Evolutionary conservation across 257 asterid species (phyloP), one percentile per base, ranked within the genome.

Genomic region (Salvia splendens): DNA sequence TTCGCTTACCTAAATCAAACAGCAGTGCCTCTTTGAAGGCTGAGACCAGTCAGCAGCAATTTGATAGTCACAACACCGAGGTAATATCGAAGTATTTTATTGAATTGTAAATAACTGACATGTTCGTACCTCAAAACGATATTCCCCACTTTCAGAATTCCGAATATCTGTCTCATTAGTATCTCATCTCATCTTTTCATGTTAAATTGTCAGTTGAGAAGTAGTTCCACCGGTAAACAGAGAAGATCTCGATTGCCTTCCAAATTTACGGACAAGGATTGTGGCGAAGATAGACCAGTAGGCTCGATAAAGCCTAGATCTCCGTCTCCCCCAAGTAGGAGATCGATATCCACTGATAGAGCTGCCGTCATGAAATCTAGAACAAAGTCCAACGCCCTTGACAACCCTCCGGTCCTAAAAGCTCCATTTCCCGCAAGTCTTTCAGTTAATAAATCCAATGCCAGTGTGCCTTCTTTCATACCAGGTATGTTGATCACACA

Each of bases 261-360:
- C 51, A 87, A 92, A 84, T 89, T 89, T 78, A 77, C 61, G 11
- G 95, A 92, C 84, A 89, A 64, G 78, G 98, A 91, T 77, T 35
- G 66, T 24, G 53, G 82, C 7, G 92, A 85, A 78, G 90, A 85
- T 49, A 82, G 78, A 78, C 55, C 80, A 17, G 40, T 62, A 61
- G 73, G 69, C 77, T 51, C 81, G 66, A 40, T 50, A 42, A 80
- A 77, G 70, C 66, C 84, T 56, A 82, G 92, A 74, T 85, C 82
- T 75, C 90, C 96, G 35, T 91, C 98, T 8, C 96, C 98, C 54
- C 95, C 97, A 1, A 64, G 84, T 32, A 85, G 89, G 73, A 87
- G 98, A 84, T 92, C 98, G 73, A 77, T 82, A 64, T 89, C 98
- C 72, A 84, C 95, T 14, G 97, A 86, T 61, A 84, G 96, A 82